Evolutionary conservation across 345 rosid genomes (phyloP), one percentile per base, ranked within the genome.

Genomic region (Noccaea caerulescens): DNA sequence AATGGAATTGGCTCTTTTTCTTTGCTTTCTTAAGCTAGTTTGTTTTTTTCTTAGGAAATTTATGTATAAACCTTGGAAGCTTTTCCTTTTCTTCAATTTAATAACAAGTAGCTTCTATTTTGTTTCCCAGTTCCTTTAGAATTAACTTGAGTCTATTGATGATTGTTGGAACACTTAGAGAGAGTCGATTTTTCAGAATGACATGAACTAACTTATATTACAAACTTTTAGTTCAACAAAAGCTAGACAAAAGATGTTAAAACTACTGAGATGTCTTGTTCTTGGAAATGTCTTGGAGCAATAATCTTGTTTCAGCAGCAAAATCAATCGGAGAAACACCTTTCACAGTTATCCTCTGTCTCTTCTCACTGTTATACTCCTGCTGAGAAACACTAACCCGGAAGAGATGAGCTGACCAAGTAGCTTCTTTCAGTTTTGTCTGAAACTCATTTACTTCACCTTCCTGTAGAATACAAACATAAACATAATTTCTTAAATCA

Each of bases 281-380:
- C 86, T 87, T 93, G 7, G 83, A 74, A 49, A 93, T 89, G 57
- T 91, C 94, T 78, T 87, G 91, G 2, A 93, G 93, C 83, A 91
- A 66, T 76, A 72, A 72, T 58, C 80, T 84, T 41, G 96, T 81
- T 73, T 93, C 98, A 53, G 88, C 90, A 64, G 92, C 84, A 75
- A 82, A 93, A 71, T 91, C 96, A 13, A 93, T 80, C 8, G 91
- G 83, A 63, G 88, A 73, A 46, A 76, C 84, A 30, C 82, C 89
- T 80, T 73, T 91, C 3, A 84, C 86, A 7, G 97, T 89, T 38
- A 91, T 79, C 83, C 98, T 87, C 77, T 87, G 98, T 71, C 89
- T 83, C 86, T 89, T 90, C 79, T 93, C 98, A 33, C 81, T 72
- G 66, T 86, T 93, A 75, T 88, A 90, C 68, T 93, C 98, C 1